Evolutionary conservation across 2,329 filamentous ascomycete genomes (phyloP), one percentile per base, ranked within the genome.

Genomic region (Curvularia hawaiiensis): DNA sequence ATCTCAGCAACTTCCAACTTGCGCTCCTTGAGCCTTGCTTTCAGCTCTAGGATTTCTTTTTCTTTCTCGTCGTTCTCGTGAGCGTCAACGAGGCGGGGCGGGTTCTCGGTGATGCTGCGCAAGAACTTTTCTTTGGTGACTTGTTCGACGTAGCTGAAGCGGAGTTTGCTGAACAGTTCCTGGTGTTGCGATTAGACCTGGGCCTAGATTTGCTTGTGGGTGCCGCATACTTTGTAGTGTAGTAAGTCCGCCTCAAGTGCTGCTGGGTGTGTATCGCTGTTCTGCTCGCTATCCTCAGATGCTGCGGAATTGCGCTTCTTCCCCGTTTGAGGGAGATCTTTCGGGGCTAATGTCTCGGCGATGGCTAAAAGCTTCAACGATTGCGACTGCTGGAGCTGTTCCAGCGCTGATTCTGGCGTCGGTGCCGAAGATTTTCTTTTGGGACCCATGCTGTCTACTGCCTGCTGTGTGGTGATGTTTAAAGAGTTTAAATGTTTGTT

Each of bases 41-140:
- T 98, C 55, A 86, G 81, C 12, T 85, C 84, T 3, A 82, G 83
- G 16, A 91, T 80, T 59, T 91, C 88, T 55, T 84, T 81, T 54
- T 77, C 75, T 55, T 75, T 72, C 40, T 67, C 69, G 3, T 72
- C 62, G 73, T 97, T 98, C 72, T 98, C 93, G 67, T 88, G 85
- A 43, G 88, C 86, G 40, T 89, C 89, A 56, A 96, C 90, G 45
- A 98, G 89, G 16, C 93, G 83, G 0, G 94, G 95, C 48, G 93
- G 92, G 62, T 97, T 91, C 62, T 91, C 92, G 16, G 96, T 92
- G 67, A 98, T 96, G 62, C 91, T 89, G 65, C 92, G 91, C 53
- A 99, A 88, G 77, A 97, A 98, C 72, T 97, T 96, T 76, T 99
- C 95, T 79, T 98, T 99, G 44, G 94, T 98, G 61, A 98, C 92